Percentiles rank a stretch among this genome's conserved stretches.
Evolutionary conservation across 2,329 filamentous ascomycete species (phyloP).

Genomic region (Celoporthe dispersa): DNA sequence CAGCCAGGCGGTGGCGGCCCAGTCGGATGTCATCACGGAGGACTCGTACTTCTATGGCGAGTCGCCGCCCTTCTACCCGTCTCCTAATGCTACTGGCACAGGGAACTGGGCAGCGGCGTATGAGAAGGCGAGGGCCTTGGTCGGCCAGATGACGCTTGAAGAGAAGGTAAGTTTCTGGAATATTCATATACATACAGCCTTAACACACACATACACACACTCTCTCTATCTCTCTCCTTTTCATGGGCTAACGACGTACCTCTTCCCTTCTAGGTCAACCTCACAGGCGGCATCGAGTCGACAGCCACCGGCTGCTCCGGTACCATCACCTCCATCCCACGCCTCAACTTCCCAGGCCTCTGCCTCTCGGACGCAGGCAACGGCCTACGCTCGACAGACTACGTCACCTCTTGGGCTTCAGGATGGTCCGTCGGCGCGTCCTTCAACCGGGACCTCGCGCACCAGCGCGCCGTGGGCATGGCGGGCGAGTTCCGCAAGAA

Average conservation of each 20-base stretch:
- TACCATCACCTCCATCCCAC: slow-evolving; percentile 43
- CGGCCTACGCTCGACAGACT: slow-evolving; percentile 48
- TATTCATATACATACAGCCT: neutral
- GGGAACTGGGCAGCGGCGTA: slow-evolving; percentile 71
- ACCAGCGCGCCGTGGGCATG: slow-evolving; percentile 72
- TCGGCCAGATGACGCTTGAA: slow-evolving; percentile 70
- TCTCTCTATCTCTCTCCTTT: too few relatives aligned
- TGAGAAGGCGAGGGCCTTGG: slow-evolving; percentile 68
- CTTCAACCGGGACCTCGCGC: slow-evolving; percentile 76
- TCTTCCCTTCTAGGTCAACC: slow-evolving; percentile 55
- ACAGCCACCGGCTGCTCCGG: slow-evolving; percentile 51
- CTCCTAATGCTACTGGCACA: slow-evolving; percentile 24
- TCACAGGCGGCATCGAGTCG: slow-evolving; percentile 72
- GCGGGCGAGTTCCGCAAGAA: slow-evolving; percentile 73
- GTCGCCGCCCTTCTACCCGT: slow-evolving; percentile 26
- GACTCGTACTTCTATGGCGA: slow-evolving; percentile 27
- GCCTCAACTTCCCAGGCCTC: slow-evolving; percentile 48
- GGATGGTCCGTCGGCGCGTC: slow-evolving; percentile 48
- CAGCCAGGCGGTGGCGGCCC: slow-evolving; percentile 17
- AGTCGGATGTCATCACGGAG: slow-evolving; percentile 27
- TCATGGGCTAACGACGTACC: slow-evolving; percentile 17
- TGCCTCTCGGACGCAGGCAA: slow-evolving; percentile 51
- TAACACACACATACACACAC: neutral
- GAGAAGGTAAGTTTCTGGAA: slow-evolving; percentile 60
- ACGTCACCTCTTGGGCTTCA: slow-evolving; percentile 47